Evolutionary conservation across 2,329 filamentous ascomycete species (phyloP).

Genomic region (Parasarocladium wereldwijsianum): DNA sequence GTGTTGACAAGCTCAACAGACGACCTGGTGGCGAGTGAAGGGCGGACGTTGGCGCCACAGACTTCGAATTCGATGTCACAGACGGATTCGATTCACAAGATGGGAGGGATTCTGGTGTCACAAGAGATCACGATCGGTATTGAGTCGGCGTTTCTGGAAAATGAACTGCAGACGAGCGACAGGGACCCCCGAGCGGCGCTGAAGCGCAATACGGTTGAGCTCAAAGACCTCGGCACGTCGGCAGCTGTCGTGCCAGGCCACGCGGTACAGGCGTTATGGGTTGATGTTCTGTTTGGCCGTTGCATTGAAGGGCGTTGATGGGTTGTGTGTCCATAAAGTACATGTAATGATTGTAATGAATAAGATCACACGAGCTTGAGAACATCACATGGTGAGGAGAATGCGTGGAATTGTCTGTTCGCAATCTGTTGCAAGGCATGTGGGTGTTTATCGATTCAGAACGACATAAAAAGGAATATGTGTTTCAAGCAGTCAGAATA

Average conservation of each 20-base stretch:
- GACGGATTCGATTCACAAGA: slow-evolving; percentile 9
- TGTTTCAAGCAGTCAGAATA: no score
- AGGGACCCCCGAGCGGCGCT: not conserved
- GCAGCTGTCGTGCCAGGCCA: slow-evolving; percentile 26
- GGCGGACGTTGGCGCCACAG: slow-evolving; percentile 9
- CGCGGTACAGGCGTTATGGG: slow-evolving; percentile 15
- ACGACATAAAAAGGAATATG: no score
- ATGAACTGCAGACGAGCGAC: no score
- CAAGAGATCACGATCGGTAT: slow-evolving; percentile 39
- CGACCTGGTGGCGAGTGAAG: slow-evolving; percentile 1
- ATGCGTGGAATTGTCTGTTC: no score
- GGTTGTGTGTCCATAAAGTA: no score
- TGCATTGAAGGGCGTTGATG: slow-evolving; percentile 10
- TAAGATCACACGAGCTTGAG: no score
- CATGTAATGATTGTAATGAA: no score
- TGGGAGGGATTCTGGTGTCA: slow-evolving; percentile 47
- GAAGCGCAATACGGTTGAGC: slow-evolving; percentile 16
- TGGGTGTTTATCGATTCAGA: no score
- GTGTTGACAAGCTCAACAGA: slow-evolving; percentile 2
- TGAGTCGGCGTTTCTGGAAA: not conserved
- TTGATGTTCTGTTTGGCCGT: slow-evolving; percentile 25
- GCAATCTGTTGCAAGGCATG: no score
- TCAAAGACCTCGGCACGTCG: slow-evolving; percentile 37
- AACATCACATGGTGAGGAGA: no score
- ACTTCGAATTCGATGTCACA: not conserved